Conservation (phyloP, 441 rosid species). For the Populus hybrid region DNA sequence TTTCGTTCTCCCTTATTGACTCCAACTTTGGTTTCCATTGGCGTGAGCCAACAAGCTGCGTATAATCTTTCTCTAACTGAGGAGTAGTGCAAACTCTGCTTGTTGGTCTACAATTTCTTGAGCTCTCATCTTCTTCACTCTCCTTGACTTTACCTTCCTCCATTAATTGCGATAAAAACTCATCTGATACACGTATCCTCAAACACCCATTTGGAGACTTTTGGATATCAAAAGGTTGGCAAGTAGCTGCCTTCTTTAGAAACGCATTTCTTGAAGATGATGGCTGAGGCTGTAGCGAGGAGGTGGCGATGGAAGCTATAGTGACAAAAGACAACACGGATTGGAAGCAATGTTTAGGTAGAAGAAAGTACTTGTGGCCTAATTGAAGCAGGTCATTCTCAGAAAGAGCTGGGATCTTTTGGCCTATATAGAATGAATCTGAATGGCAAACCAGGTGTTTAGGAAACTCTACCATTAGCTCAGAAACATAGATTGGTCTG, state of each 20-base stretch:
- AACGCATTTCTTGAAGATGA: slow-evolving; percentile 24
- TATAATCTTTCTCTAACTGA: slow-evolving; percentile 64
- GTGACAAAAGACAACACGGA: slow-evolving; percentile 64
- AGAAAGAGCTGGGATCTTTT: slow-evolving; percentile 64
- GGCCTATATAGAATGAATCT: slow-evolving; percentile 79
- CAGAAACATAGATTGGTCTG: slow-evolving; percentile 52
- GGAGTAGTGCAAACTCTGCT: slow-evolving; percentile 67
- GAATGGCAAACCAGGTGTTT: slow-evolving; percentile 78
- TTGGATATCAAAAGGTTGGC: slow-evolving; percentile 63
- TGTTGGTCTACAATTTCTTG: neutral
- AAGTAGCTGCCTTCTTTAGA: slow-evolving; percentile 39
- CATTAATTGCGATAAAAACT: slow-evolving; percentile 64
- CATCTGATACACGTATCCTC: slow-evolving; percentile 75
- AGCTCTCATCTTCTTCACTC: slow-evolving; percentile 7
- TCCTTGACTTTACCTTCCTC: slow-evolving; percentile 33
- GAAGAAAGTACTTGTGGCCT: slow-evolving; percentile 76
- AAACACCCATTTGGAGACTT: slow-evolving; percentile 56
- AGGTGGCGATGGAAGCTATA: slow-evolving; percentile 51
- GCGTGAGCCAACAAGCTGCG: slow-evolving; percentile 48
- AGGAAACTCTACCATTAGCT: slow-evolving; percentile 62
- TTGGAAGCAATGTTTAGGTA: slow-evolving; percentile 66
- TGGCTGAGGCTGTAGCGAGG: neutral
- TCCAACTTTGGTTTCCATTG: slow-evolving; percentile 88
- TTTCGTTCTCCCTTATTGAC: slow-evolving; percentile 56
- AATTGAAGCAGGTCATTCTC: slow-evolving; percentile 63